phyloP scores from a whole-genome alignment of 257 asterid species.

The Petrea volubilis region DNA sequence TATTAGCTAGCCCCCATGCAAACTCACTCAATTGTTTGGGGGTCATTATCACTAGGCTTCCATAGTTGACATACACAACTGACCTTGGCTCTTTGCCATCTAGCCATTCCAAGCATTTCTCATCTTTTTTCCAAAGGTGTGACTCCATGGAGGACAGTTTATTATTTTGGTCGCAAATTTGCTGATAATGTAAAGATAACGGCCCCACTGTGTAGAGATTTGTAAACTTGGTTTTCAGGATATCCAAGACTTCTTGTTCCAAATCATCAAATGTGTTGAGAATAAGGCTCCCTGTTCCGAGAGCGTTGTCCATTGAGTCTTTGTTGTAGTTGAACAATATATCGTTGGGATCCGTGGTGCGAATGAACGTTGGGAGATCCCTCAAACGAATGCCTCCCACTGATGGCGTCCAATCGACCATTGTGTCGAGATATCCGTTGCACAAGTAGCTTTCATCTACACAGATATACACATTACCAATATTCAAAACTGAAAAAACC shows the following conservation, averaged over 20 bases:
- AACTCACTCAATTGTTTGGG: slow-evolving; percentile 38
- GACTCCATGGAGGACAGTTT: slow-evolving; percentile 20
- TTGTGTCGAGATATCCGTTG: slow-evolving; percentile 45
- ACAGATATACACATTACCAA: neutral
- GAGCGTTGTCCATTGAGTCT: slow-evolving; percentile 23
- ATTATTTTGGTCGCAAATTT: neutral
- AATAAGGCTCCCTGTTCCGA: slow-evolving; percentile 27
- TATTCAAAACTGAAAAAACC: neutral
- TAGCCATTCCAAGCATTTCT: slow-evolving; percentile 38
- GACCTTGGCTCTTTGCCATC: slow-evolving; percentile 30
- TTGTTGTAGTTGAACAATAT: slow-evolving; percentile 41
- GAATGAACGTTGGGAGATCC: slow-evolving; percentile 41
- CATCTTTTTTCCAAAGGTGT: slow-evolving; percentile 44
- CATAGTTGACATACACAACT: slow-evolving; percentile 44
- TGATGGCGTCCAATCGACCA: slow-evolving; percentile 45
- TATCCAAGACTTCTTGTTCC: slow-evolving; percentile 35
- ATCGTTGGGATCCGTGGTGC: slow-evolving; percentile 31
- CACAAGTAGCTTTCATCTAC: slow-evolving; percentile 43
- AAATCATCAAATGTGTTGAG: slow-evolving; percentile 43
- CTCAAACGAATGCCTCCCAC: slow-evolving; percentile 32
- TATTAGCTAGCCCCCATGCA: slow-evolving; percentile 48
- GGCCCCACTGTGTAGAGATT: slow-evolving; percentile 47
- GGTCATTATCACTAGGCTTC: slow-evolving; percentile 38
- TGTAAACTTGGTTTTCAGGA: slow-evolving; percentile 28
- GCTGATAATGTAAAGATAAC: slow-evolving; percentile 9